These are phyloP conservation scores for Cubamyces sp. DNA, from an alignment of 768 basidiomycete species.

Conservation along the genomic window DNA sequence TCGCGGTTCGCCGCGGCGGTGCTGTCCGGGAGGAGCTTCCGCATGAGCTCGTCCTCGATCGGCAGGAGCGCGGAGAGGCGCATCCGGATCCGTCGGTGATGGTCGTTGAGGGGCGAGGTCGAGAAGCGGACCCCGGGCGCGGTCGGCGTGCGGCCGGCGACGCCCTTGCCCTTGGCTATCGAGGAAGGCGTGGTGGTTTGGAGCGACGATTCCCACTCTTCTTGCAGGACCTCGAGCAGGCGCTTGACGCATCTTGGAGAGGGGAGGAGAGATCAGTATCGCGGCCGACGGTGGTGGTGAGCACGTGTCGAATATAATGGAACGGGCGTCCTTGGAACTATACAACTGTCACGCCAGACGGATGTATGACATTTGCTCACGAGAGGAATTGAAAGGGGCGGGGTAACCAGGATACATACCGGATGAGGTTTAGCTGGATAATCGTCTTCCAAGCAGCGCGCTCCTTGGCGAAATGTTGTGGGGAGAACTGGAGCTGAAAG, in stretches of 20 bases:
- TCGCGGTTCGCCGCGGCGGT: slow-evolving; percentile 21
- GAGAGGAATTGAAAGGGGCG: background rate
- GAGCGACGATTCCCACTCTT: slow-evolving; percentile 45
- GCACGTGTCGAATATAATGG: no score
- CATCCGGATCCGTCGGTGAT: slow-evolving; percentile 43
- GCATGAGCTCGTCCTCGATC: slow-evolving; percentile 56
- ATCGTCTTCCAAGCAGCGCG: slow-evolving; percentile 63
- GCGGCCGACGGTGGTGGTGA: no score
- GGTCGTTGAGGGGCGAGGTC: slow-evolving; percentile 37
- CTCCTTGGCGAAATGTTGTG: slow-evolving; percentile 61
- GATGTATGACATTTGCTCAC: no score
- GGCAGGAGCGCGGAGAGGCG: slow-evolving; percentile 56
- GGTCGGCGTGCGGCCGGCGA: slow-evolving; percentile 27
- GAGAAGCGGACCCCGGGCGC: slow-evolving; percentile 37
- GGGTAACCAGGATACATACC: slow-evolving; percentile 40
- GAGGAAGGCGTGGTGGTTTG: slow-evolving; percentile 29
- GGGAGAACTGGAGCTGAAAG: slow-evolving; percentile 69
- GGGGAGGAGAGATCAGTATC: background rate
- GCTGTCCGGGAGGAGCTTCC: slow-evolving; percentile 52
- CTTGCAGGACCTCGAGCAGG: slow-evolving; percentile 56
- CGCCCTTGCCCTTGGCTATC: slow-evolving; percentile 34
- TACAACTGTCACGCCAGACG: no score
- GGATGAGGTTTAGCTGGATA: slow-evolving; percentile 71
- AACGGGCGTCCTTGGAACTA: no score
- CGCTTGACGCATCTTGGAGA: slow-evolving; percentile 55